Evolutionary conservation across 495 filamentous ascomycete genomes (phyloP).

Genomic region (Hypoxylon subgilvum): DNA sequence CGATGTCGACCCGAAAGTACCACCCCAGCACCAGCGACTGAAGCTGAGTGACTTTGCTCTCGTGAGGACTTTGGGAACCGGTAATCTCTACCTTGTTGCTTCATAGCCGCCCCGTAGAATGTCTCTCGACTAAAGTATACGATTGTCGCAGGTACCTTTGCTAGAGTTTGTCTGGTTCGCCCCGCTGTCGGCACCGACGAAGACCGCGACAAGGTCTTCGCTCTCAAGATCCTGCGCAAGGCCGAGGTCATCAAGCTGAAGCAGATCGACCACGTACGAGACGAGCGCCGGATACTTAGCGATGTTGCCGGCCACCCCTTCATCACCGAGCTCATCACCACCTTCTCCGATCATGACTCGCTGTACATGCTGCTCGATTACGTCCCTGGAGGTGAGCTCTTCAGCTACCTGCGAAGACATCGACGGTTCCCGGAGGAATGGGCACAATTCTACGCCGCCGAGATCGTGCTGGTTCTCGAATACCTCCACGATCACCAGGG

Average conservation of each 20-base stretch:
- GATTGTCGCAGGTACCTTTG: constrained; percentile 79
- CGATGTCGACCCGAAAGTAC: constrained; percentile 38
- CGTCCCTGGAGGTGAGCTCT: constrained; percentile 93
- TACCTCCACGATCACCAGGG: constrained; percentile 84
- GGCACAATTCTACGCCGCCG: constrained; percentile 91
- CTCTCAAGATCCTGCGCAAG: constrained; percentile 92
- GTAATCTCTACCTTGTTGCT: constrained; percentile 51
- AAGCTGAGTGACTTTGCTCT: constrained; percentile 76
- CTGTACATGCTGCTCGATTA: constrained; percentile 95
- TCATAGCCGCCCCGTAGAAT: no score
- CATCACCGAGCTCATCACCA: constrained; percentile 87
- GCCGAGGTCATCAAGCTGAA: constrained; percentile 86
- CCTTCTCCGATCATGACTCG: constrained; percentile 86
- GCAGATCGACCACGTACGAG: constrained; percentile 96
- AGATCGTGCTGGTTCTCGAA: constrained; percentile 91
- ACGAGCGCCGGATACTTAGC: constrained; percentile 85
- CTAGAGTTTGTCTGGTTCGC: constrained; percentile 87
- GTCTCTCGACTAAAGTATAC: constrained; percentile 25
- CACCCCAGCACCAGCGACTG: constrained; percentile 44
- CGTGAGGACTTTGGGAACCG: constrained; percentile 89
- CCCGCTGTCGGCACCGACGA: constrained; percentile 60
- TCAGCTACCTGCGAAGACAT: constrained; percentile 86
- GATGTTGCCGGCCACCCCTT: constrained; percentile 92
- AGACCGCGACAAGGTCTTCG: constrained; percentile 76
- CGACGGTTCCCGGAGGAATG: constrained; percentile 85